These are phyloP conservation scores for Lineolata rhizophorae DNA, from an alignment of 495 filamentous ascomycete species.

Conservation along the genomic window DNA sequence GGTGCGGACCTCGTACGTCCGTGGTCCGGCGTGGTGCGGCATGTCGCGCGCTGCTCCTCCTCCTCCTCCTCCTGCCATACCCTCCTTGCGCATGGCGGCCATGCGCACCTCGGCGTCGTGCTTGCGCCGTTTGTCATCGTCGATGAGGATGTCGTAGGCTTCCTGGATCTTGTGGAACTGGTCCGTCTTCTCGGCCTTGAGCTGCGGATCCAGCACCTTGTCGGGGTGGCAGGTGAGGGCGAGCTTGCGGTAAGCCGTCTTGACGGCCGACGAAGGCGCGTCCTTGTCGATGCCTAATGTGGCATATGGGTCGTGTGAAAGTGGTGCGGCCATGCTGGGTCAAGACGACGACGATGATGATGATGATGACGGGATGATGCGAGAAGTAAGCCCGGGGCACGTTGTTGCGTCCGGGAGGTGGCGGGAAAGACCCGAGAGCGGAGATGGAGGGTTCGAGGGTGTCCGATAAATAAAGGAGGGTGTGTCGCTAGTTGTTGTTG, in stretches of 20 bases:
- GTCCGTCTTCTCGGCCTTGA: conserved; percentile 44
- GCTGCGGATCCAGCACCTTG: conserved; percentile 56
- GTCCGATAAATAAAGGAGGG: too few species aligned
- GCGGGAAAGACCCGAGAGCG: too few species aligned
- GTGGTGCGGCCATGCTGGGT: conserved; percentile 32
- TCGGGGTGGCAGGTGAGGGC: conserved; percentile 89
- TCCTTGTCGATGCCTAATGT: conserved; percentile 55
- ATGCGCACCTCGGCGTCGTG: conserved; percentile 62
- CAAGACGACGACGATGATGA: too few species aligned
- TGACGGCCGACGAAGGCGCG: conserved; percentile 51
- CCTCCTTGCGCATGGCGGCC: conserved; percentile 31
- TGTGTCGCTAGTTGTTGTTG: too few species aligned
- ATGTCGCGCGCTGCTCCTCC: too few species aligned
- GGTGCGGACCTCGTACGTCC: too few species aligned
- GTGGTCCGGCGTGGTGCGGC: too few species aligned
- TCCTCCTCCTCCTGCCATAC: conserved; percentile 22
- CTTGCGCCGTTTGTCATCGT: conserved; percentile 42
- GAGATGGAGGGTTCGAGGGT: too few species aligned
- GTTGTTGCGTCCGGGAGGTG: too few species aligned
- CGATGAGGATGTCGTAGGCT: conserved; percentile 77
- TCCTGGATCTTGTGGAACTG: conserved; percentile 88
- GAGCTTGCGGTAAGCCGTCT: conserved; percentile 70
- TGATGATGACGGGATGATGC: too few species aligned
- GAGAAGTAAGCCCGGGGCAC: too few species aligned
- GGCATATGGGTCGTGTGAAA: conserved; percentile 67